Conservation (phyloP, 2,329 filamentous ascomycete species). For the Trichophyton rubrum region DNA sequence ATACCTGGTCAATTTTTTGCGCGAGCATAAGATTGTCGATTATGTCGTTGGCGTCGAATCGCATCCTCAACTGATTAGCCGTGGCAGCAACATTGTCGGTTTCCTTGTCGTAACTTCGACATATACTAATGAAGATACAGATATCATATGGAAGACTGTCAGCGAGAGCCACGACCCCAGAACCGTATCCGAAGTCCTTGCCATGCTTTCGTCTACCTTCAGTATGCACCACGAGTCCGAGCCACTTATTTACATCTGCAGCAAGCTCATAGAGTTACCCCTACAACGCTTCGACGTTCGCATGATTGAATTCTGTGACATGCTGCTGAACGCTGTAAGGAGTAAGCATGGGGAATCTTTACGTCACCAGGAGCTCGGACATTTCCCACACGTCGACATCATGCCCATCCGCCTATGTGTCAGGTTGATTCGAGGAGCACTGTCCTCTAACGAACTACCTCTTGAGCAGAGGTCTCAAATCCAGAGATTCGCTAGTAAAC, state of each 20-base stretch:
- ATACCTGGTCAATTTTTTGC: constrained; percentile 57
- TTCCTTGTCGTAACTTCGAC: constrained; percentile 71
- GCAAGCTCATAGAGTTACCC: constrained; percentile 55
- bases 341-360: constrained; percentile 30
- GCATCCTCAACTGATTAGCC: constrained; percentile 75
- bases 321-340: constrained; percentile 41
- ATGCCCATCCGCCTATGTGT: constrained; percentile 46
- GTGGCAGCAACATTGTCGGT: constrained; percentile 71
- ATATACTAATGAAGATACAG: constrained; percentile 59
- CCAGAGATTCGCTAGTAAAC: constrained; percentile 50
- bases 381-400: constrained; percentile 23
- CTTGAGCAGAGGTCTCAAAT: constrained; percentile 49
- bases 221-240: constrained; percentile 32
- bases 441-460: constrained; percentile 41
- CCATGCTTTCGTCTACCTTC: constrained; percentile 47
- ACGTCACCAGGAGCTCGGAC: constrained; percentile 16
- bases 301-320: constrained; percentile 51
- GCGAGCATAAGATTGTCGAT: constrained; percentile 58
- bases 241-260: constrained; percentile 52
- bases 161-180: constrained; percentile 70
- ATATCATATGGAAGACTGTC: constrained; percentile 74
- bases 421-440: constrained; percentile 60
- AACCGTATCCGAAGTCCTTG: constrained; percentile 66
- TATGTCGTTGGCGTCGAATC: constrained; percentile 86
- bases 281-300: constrained; percentile 49